These are phyloP conservation scores for Cicer yamashitae DNA, from an alignment of 306 rosid genomes.

Conservation along the genomic window DNA sequence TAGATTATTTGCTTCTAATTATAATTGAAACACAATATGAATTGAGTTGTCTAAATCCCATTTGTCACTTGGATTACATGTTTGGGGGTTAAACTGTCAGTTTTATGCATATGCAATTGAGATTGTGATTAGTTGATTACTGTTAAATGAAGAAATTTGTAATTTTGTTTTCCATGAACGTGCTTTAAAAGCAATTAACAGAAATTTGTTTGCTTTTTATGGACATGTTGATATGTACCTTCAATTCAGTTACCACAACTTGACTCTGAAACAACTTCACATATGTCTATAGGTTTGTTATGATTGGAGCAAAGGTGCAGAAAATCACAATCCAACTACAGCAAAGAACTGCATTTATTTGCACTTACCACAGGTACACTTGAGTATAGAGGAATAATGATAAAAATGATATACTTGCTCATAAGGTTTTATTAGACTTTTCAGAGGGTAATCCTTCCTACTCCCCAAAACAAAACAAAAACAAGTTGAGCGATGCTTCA, in stretches of 20 bases:
- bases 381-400: neutral
- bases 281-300: constrained; percentile 68
- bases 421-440: neutral
- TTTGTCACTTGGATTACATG: neutral
- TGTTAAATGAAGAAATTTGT: constrained; percentile 1
- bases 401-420: neutral
- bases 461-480: too few species aligned
- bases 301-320: constrained; percentile 95
- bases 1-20: neutral
- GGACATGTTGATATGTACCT: constrained; percentile 23
- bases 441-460: neutral
- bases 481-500: neutral
- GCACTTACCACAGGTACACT: constrained; percentile 75
- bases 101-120: constrained; percentile 12
- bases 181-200: neutral
- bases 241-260: constrained; percentile 23
- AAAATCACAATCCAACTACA: constrained; percentile 82
- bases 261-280: constrained; percentile 31
- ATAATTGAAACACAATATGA: constrained; percentile 24
- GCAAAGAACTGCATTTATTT: constrained; percentile 73
- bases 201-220: neutral
- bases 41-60: constrained; percentile 23
- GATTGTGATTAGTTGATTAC: constrained; percentile 7
- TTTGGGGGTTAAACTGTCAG: constrained; percentile 1
- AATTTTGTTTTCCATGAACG: neutral